Percentiles rank a stretch among this genome's conserved stretches.
These are phyloP conservation scores for Fusarium sp. DNA, from an alignment of 2,329 filamentous ascomycete species.

Conservation along the genomic window DNA sequence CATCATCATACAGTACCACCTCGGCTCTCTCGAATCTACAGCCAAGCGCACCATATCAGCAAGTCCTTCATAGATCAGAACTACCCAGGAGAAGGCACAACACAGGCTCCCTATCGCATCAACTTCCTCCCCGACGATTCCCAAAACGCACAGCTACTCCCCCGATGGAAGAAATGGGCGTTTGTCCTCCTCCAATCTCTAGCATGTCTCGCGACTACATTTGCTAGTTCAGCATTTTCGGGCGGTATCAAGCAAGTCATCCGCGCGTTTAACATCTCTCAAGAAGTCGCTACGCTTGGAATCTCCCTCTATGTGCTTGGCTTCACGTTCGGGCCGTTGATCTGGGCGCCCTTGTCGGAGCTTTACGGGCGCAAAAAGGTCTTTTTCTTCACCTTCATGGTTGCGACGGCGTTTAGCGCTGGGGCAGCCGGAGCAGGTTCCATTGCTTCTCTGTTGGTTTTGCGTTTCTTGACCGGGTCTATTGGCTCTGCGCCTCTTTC, in stretches of 20 bases:
- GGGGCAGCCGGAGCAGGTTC: conserved; percentile 64
- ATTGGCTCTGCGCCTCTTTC: conserved; percentile 6
- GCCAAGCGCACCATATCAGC: background rate
- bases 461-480: background rate
- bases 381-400: conserved; percentile 65
- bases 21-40: accelerated
- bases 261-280: conserved; percentile 59
- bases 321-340: conserved; percentile 66
- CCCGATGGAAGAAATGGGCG: conserved; percentile 67
- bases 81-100: conserved; percentile 69
- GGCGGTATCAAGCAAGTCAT: conserved; percentile 65
- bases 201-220: conserved; percentile 73
- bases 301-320: conserved; percentile 71
- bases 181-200: conserved; percentile 63
- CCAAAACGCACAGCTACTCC: conserved; percentile 70
- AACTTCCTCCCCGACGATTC: conserved; percentile 73
- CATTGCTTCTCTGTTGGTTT: conserved; percentile 58
- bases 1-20: background rate
- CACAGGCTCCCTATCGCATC: conserved; percentile 73
- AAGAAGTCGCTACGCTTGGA: conserved; percentile 66
- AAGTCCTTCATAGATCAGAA: conserved; percentile 4
- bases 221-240: conserved; percentile 73
- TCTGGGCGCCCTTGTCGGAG: conserved; percentile 74
- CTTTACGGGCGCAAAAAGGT: conserved; percentile 68
- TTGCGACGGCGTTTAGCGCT: conserved; percentile 69